Percentiles rank a stretch among this genome's conserved stretches.
phyloP scores from a whole-genome alignment of 2,329 filamentous ascomycete species.

The Colletotrichum kahawae region DNA sequence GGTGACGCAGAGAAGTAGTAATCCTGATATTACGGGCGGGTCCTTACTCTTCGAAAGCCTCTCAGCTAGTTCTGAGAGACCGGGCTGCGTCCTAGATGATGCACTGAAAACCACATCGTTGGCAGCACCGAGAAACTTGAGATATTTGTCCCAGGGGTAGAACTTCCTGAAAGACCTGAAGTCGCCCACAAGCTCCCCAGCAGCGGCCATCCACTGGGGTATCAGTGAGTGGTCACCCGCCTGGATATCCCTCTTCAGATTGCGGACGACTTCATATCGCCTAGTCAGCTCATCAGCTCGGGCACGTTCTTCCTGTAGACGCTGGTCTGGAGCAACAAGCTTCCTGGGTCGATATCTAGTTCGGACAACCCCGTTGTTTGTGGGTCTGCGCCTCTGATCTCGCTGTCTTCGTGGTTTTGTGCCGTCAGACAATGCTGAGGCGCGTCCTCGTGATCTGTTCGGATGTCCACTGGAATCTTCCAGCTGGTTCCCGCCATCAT shows the following conservation, averaged over 20 bases:
- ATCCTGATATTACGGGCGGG: background rate
- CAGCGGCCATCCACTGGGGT: constrained; percentile 61
- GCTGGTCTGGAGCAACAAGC: constrained; percentile 48
- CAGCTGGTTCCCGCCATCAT: constrained; percentile 34
- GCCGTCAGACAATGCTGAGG: background rate
- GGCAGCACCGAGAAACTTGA: constrained; percentile 56
- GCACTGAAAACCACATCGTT: constrained; percentile 23
- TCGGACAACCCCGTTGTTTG: constrained; percentile 32
- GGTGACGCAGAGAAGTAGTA: background rate
- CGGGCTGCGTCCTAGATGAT: constrained; percentile 14
- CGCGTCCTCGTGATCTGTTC: background rate
- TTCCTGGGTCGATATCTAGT: constrained; percentile 50
- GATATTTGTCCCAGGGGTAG: constrained; percentile 70
- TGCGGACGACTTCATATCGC: constrained; percentile 49
- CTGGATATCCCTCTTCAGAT: constrained; percentile 46
- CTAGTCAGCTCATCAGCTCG: constrained; percentile 41
- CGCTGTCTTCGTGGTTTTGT: constrained; percentile 7
- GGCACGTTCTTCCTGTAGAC: constrained; percentile 48
- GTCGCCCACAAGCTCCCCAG: constrained; percentile 65
- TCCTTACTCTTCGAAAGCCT: constrained; percentile 58
- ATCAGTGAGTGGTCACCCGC: constrained; percentile 49
- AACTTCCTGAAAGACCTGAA: constrained; percentile 68
- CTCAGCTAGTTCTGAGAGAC: constrained; percentile 53
- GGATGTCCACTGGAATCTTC: background rate
- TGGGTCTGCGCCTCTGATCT: background rate